Percentiles rank a stretch among this genome's conserved stretches.
These are phyloP conservation scores for Coemansia sp. DNA, from an alignment of 192 early-diverging fungal species.

Conservation along the genomic window DNA sequence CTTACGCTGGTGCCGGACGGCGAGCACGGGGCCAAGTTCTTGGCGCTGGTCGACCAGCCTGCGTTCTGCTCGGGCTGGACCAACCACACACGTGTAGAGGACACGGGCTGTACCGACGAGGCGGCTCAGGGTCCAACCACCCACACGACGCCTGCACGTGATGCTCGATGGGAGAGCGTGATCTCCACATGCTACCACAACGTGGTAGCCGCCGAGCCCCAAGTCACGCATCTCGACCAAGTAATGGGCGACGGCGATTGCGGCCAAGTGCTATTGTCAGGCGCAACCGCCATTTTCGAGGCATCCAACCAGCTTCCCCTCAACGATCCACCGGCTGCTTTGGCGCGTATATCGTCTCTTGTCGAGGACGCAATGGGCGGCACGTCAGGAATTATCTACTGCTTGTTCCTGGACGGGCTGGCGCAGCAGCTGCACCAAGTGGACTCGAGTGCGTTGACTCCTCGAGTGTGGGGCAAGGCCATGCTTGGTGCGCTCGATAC, in stretches of 20 bases:
- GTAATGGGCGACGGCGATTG: conserved; percentile 85
- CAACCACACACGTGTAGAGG: conserved; percentile 48
- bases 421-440: conserved; percentile 54
- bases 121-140: conserved; percentile 18
- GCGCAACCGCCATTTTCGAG: conserved; percentile 62
- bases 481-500: conserved; percentile 61
- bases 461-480: conserved; percentile 54
- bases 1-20: conserved; percentile 62
- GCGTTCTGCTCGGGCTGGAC: conserved; percentile 67
- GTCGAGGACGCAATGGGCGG: conserved; percentile 79
- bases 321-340: conserved; percentile 56
- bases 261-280: conserved; percentile 67
- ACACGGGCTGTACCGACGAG: conserved; percentile 47
- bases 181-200: conserved; percentile 51
- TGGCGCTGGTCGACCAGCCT: conserved; percentile 59
- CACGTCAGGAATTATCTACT: conserved; percentile 75
- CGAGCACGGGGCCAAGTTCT: conserved; percentile 27
- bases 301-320: conserved; percentile 52
- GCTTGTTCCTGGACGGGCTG: conserved; percentile 67
- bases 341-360: conserved; percentile 62
- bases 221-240: conserved; percentile 69
- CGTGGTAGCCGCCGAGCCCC: conserved; percentile 56
- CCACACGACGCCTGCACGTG: conserved; percentile 36
- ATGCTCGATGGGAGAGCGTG: conserved; percentile 54
- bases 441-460: conserved; percentile 18